phyloP scores from a whole-genome alignment of 139 green algal species.

The Coccomyxa sp. region DNA sequence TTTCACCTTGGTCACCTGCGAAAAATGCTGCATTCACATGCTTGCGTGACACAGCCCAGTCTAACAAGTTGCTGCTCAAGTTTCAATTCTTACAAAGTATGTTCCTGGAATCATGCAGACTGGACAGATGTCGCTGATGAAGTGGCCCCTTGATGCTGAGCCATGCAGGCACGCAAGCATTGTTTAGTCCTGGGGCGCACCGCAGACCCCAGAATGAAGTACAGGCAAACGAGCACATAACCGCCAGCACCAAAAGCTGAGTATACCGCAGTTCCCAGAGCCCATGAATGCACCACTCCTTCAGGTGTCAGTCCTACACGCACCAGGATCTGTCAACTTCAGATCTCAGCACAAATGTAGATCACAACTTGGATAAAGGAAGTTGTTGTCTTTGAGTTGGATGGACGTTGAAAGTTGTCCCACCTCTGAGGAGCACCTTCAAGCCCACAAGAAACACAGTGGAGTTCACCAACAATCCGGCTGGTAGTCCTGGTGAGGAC shows the following conservation, averaged over 20 bases:
- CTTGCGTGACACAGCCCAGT: too few relatives aligned
- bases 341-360: not conserved
- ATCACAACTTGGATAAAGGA: not conserved
- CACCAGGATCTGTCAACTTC: not conserved
- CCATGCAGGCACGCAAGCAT: too few relatives aligned
- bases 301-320: conserved; percentile 48
- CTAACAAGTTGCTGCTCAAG: too few relatives aligned
- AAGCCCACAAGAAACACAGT: conserved; percentile 60
- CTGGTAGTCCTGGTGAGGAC: conserved; percentile 40
- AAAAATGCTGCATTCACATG: not conserved
- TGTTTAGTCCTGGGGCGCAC: conserved; percentile 20
- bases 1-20: conserved; percentile 89
- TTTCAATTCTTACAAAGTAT: too few relatives aligned
- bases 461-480: conserved; percentile 42
- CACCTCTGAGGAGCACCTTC: conserved; percentile 64
- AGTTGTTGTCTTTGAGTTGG: not conserved
- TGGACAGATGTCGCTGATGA: too few relatives aligned
- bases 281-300: conserved; percentile 66
- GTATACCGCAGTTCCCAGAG: conserved; percentile 70
- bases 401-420: too few relatives aligned
- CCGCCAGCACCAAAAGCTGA: conserved; percentile 77
- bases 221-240: conserved; percentile 86
- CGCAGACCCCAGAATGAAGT: conserved; percentile 88
- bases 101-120: too few relatives aligned
- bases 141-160: too few relatives aligned